Evolutionary conservation across 2,329 filamentous ascomycete genomes (phyloP), one percentile per base, ranked within the genome.

Genomic region (Colletotrichum sp.): DNA sequence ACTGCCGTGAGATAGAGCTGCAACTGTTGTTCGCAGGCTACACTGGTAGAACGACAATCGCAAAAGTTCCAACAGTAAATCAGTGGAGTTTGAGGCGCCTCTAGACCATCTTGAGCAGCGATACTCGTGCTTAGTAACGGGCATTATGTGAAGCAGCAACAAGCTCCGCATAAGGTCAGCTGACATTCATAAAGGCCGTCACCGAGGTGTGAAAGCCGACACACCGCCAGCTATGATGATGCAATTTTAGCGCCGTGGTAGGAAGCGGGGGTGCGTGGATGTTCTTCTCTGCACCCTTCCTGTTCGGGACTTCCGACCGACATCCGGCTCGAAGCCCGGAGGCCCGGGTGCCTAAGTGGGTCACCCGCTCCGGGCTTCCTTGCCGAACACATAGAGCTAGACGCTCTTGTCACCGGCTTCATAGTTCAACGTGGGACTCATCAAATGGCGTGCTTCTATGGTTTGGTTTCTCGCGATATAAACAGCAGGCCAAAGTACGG

Each of bases 271-370:
- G 24, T 51, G 34, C n/a, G n/a, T 67, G 63, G 36, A 21, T 16
- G 12, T 8, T 27, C 11, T 34, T 18, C 55, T 8, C 16, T 8
- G 7, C 15, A 18, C 33, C 21, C 34, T 63, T 27, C 65, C 70
- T 36, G 18, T 69, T 72, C 58, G 34, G 65, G 70, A 72, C 58
- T 63, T 6, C 70, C 70, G 70, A 62, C 70, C 70, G 70, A 72
- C 58, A 63, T 58, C 70, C 70, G 65, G 34, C 8, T n/a, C 47
- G 59, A 38, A 18, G 21, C 7, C 33, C 70, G 70, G 65, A 64
- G 58, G 51, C 34, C 58, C 27, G 65, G 57, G 21, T 15, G 58
- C 6, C 57, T 24, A 69, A 63, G 70, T 72, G 70, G 69, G 65
- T 27, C 43, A 51, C 18, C 21, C n/a, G 33, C 15, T 18, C 58